phyloP scores from a whole-genome alignment of 75 land plant species.

The Cupressus sempervirens region DNA sequence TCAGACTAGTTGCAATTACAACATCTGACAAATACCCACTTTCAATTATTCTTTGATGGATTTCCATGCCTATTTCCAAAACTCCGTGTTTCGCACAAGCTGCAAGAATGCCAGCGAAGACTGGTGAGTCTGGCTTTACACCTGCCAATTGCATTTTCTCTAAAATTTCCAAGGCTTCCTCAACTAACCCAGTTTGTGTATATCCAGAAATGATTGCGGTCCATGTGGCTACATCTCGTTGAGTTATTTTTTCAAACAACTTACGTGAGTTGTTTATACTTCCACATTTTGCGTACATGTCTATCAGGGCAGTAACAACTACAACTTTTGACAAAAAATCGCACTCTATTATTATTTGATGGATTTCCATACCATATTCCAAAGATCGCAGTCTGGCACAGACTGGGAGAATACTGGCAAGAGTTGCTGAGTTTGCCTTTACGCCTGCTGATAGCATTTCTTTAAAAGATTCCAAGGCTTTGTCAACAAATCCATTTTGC shows the following conservation, averaged over 20 bases:
- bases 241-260: background rate
- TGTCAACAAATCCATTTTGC: background rate
- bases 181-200: conserved; percentile 1
- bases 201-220: conserved; percentile 9
- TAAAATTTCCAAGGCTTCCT: background rate
- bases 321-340: background rate
- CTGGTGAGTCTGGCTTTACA: background rate
- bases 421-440: conserved; percentile 5
- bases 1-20: background rate
- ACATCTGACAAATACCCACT: background rate
- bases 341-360: background rate
- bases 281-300: conserved; percentile 8
- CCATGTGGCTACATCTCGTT: conserved; percentile 5
- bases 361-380: background rate
- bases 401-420: background rate
- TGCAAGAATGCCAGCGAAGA: conserved; percentile 9
- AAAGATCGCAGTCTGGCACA: background rate
- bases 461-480: background rate
- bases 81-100: background rate
- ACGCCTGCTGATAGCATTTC: conserved; percentile 6
- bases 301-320: background rate
- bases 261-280: background rate
- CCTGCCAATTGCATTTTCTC: conserved; percentile 7
- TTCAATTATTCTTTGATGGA: background rate
- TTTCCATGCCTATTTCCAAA: conserved; percentile 1